Conservation (phyloP, 306 rosid genomes). For the Pterocarpus macrocarpus region DNA sequence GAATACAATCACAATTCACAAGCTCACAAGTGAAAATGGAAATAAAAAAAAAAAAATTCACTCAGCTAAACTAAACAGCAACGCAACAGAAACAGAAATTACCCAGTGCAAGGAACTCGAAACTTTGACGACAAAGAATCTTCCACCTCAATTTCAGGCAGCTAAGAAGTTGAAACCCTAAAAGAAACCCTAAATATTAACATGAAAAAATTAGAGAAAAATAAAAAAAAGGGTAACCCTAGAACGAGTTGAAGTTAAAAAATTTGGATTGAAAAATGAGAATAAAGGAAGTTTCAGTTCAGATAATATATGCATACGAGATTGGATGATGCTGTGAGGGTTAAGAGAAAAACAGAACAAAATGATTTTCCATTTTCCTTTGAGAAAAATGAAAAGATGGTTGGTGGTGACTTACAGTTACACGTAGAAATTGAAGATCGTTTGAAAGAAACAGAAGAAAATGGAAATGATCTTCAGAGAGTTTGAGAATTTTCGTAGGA, state of each 20-base stretch:
- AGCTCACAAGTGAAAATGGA: slow-evolving; percentile 19
- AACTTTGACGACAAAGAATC: not conserved
- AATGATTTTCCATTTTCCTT: not conserved
- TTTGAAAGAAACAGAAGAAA: not conserved
- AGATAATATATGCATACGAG: not conserved
- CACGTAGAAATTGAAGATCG: not conserved
- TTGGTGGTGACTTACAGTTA: slow-evolving; percentile 7
- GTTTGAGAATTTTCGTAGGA: not conserved
- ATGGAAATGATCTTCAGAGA: not conserved
- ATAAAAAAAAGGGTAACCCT: slow-evolving; percentile 27
- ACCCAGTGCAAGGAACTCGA: slow-evolving; percentile 32
- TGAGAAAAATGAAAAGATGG: not conserved
- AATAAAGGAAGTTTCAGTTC: not conserved
- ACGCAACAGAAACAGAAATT: slow-evolving; percentile 31
- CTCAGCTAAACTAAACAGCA: slow-evolving; percentile 22
- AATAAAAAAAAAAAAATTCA: slow-evolving; percentile 2
- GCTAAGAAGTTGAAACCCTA: slow-evolving; percentile 2
- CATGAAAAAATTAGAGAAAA: not conserved
- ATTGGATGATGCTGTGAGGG: not conserved
- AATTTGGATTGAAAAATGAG: slow-evolving; percentile 27
- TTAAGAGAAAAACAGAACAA: not conserved
- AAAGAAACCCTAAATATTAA: slow-evolving; percentile 49
- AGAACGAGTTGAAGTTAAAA: slow-evolving; percentile 24
- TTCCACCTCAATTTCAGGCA: not conserved
- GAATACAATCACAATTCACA: not conserved